A percentile compares a stretch with the other conserved stretches of the same genome.
Evolutionary conservation across 2,329 filamentous ascomycete species (phyloP).

Genomic region (Diaporthe aspalathi): DNA sequence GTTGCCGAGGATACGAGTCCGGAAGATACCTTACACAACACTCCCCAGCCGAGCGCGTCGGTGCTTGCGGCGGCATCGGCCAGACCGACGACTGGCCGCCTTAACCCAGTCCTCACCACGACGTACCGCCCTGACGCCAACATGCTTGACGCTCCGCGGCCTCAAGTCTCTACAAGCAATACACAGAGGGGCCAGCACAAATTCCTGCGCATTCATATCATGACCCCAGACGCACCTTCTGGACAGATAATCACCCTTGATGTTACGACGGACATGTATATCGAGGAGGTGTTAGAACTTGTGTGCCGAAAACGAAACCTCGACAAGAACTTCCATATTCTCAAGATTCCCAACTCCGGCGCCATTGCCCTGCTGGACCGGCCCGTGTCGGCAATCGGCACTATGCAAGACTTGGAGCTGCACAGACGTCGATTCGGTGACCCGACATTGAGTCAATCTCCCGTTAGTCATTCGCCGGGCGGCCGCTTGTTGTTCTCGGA

Average conservation of each 20-base stretch:
- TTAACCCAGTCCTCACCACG: conserved; percentile 72
- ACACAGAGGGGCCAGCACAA: conserved; percentile 73
- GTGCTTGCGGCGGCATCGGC: conserved; percentile 44
- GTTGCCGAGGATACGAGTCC: conserved; percentile 52
- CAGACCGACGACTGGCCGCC: conserved; percentile 45
- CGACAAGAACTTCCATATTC: conserved; percentile 82
- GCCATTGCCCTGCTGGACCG: conserved; percentile 82
- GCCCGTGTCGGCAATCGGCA: conserved; percentile 82
- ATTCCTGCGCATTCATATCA: conserved; percentile 77
- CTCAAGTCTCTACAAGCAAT: conserved; percentile 56
- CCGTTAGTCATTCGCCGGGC: conserved; percentile 36
- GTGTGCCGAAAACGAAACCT: conserved; percentile 82
- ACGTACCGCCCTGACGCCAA: conserved; percentile 65
- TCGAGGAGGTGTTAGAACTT: conserved; percentile 83
- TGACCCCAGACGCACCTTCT: conserved; percentile 75
- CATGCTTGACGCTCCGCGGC: conserved; percentile 68
- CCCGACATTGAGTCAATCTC: conserved; percentile 39
- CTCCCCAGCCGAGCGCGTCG: conserved; percentile 57
- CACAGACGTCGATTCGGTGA: conserved; percentile 75
- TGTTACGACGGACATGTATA: conserved; percentile 84
- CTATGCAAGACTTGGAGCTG: conserved; percentile 79
- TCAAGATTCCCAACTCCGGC: conserved; percentile 80
- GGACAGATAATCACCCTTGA: conserved; percentile 80
- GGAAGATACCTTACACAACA: conserved; percentile 59
- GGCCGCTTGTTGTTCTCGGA: conserved; percentile 36